These are phyloP conservation scores for Pyrenophora graminea DNA, from an alignment of 2,329 filamentous ascomycete genomes.

Conservation along the genomic window DNA sequence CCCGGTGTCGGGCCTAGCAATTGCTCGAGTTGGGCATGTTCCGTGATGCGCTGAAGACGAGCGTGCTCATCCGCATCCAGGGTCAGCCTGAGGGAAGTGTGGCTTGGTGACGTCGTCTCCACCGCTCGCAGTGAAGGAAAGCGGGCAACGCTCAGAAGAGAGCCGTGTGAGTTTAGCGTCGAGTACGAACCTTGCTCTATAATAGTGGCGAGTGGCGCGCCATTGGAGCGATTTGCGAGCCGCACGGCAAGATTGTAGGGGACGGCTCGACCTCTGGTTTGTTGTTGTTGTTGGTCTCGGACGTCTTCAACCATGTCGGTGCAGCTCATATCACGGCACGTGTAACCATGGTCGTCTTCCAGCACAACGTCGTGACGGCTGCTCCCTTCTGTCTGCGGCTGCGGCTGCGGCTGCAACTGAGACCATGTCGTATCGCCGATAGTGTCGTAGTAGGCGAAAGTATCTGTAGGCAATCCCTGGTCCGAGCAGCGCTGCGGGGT, in stretches of 20 bases:
- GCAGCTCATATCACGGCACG: constrained; percentile 3
- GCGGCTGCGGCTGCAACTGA: background rate
- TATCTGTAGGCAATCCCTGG: constrained; percentile 18
- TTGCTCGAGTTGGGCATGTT: constrained; percentile 17
- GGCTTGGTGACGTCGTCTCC: constrained; percentile 23
- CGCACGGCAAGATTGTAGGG: constrained; percentile 33
- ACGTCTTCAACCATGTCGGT: constrained; percentile 4
- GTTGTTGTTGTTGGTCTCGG: constrained; percentile 24
- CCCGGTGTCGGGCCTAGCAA: background rate
- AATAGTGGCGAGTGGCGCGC: constrained; percentile 51
- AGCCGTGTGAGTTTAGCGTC: constrained; percentile 45
- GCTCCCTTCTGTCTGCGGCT: constrained; percentile 1
- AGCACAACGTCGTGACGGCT: constrained; percentile 5
- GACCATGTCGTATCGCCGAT: constrained; percentile 15
- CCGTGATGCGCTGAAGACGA: constrained; percentile 21
- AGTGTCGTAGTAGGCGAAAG: constrained; percentile 28
- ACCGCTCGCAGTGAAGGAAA: constrained; percentile 21
- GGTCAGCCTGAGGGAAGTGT: constrained; percentile 16
- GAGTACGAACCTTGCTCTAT: constrained; percentile 49
- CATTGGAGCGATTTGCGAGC: constrained; percentile 38
- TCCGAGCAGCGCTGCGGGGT: constrained; percentile 7
- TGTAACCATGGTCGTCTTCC: constrained; percentile 16
- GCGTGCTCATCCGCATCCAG: constrained; percentile 24
- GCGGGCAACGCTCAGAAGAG: constrained; percentile 28
- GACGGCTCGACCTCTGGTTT: constrained; percentile 22